Conservation (phyloP, 345 rosid species). For the Turritis glabra region DNA sequence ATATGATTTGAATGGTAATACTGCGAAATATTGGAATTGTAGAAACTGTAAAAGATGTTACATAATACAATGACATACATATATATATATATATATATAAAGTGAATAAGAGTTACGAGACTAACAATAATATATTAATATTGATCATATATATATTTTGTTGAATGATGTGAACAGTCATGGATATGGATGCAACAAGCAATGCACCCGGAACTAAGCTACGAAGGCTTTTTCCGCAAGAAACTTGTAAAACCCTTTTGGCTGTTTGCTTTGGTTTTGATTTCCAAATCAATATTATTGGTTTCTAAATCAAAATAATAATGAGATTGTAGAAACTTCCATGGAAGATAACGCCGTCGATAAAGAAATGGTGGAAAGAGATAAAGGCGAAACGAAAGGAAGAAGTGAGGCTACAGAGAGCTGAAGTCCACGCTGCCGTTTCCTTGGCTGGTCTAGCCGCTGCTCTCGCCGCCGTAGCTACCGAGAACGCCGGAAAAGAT, state of each 20-base stretch:
- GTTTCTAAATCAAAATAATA: not conserved
- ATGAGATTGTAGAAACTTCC: slow-evolving; percentile 46
- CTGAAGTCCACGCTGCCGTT: slow-evolving; percentile 89
- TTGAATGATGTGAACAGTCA: slow-evolving; percentile 55
- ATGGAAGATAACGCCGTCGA: slow-evolving; percentile 70
- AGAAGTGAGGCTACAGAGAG: slow-evolving; percentile 70
- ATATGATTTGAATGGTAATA: not conserved
- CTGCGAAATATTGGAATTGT: not conserved
- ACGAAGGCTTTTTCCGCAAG: slow-evolving; percentile 73
- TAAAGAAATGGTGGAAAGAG: slow-evolving; percentile 90
- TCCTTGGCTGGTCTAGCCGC: slow-evolving; percentile 91
- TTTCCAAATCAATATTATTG: not conserved
- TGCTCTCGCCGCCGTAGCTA: slow-evolving; percentile 77
- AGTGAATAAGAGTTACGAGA: not conserved
- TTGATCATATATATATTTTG: not conserved
- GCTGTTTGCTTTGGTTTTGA: not conserved
- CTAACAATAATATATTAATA: not conserved
- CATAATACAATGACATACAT: not conserved
- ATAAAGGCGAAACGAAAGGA: slow-evolving; percentile 75
- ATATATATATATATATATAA: not conserved
- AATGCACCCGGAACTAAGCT: slow-evolving; percentile 92
- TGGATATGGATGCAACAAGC: slow-evolving; percentile 99
- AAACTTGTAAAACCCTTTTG: slow-evolving; percentile 58
- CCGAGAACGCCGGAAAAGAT: slow-evolving; percentile 49
- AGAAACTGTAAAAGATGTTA: not conserved